A percentile compares a stretch with the other conserved stretches of the same genome.
These are phyloP conservation scores for Candida nitratophila DNA, from an alignment of 805 yeast genomes.

Conservation along the genomic window DNA sequence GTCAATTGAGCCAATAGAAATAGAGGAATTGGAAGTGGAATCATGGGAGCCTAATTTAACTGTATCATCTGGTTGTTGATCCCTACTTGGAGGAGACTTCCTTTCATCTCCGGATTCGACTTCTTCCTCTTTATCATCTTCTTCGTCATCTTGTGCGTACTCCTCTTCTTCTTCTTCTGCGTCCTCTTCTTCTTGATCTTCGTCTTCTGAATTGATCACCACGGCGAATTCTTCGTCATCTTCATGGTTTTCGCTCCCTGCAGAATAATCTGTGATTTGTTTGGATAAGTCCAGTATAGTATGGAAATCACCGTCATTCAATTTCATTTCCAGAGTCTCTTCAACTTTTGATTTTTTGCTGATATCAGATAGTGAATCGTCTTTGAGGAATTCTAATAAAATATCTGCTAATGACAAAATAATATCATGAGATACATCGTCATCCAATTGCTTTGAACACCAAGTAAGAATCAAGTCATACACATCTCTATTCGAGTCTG, in stretches of 20 bases:
- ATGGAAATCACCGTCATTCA: conserved; percentile 39
- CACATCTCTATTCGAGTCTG: conserved; percentile 38
- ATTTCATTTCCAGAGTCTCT: conserved; percentile 30
- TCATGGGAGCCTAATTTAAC: conserved; percentile 1
- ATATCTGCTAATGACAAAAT: conserved; percentile 68
- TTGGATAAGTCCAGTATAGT: conserved; percentile 37
- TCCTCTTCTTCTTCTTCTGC: conserved; percentile 21
- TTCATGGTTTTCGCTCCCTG: conserved; percentile 28
- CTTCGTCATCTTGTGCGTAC: conserved; percentile 23
- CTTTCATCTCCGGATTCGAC: too few relatives aligned
- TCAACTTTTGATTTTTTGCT: conserved; percentile 45
- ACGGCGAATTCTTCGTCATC: conserved; percentile 15
- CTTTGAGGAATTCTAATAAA: conserved; percentile 46
- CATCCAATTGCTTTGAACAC: conserved; percentile 48
- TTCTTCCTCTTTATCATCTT: conserved; percentile 24
- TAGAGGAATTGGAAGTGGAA: conserved; percentile 1
- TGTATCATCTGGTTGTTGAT: conserved; percentile 13
- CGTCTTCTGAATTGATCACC: conserved; percentile 7
- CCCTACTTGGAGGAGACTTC: too few relatives aligned
- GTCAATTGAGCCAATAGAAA: conserved; percentile 19
- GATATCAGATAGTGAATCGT: conserved; percentile 33
- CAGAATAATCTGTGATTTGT: conserved; percentile 43
- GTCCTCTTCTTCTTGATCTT: conserved; percentile 22
- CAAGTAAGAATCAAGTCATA: conserved; percentile 56
- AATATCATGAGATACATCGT: conserved; percentile 71